Conservation (phyloP, 441 rosid species). For the Euphorbia schlechtendalii region DNA sequence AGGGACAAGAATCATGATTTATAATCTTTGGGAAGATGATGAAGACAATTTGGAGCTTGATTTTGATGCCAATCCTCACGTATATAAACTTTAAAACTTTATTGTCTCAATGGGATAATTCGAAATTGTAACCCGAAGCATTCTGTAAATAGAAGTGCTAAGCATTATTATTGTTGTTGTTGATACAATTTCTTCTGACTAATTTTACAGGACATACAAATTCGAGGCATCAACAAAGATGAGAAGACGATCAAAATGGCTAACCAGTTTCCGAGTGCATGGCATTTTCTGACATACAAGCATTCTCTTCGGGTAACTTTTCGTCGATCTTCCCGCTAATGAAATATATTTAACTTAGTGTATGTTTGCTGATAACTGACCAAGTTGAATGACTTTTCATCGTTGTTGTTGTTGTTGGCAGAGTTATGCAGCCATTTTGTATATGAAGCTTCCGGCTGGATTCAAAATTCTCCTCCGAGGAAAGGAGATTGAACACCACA, state of each 20-base stretch:
- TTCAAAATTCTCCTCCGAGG: conserved; percentile 86
- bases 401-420: conserved; percentile 15
- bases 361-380: too few species aligned
- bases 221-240: conserved; percentile 68
- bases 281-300: conserved; percentile 57
- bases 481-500: conserved; percentile 83
- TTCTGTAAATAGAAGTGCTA: too few species aligned
- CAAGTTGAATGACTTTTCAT: too few species aligned
- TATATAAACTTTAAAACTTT: too few species aligned
- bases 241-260: conserved; percentile 75
- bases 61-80: conserved; percentile 62
- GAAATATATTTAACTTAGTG: too few species aligned
- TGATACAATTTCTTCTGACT: background rate
- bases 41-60: conserved; percentile 73
- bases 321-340: too few species aligned
- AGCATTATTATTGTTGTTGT: background rate
- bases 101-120: too few species aligned
- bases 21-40: conserved; percentile 95
- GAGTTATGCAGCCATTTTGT: conserved; percentile 89
- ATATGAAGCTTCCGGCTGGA: conserved; percentile 66
- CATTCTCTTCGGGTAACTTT: conserved; percentile 61
- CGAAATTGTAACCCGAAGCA: too few species aligned
- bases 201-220: conserved; percentile 60
- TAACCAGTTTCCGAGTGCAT: conserved; percentile 48
- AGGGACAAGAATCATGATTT: conserved; percentile 73